Evolutionary conservation across 1,139 yeast genomes (phyloP).

Genomic region (Diutina pseudorugosa): DNA sequence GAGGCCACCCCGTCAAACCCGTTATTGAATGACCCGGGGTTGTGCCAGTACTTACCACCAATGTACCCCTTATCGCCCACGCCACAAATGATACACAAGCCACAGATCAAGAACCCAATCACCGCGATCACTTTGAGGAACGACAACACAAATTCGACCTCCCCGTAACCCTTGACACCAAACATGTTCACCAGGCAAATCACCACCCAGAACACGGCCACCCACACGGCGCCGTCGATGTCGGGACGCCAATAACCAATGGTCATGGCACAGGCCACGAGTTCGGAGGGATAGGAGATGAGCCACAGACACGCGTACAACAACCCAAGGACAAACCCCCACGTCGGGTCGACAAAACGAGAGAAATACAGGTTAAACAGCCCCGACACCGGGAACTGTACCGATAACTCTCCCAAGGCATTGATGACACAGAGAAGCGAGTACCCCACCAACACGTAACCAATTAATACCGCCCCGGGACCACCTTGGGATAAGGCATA

Average conservation of each 20-base stretch:
- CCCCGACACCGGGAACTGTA: slow-evolving; percentile 51
- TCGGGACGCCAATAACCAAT: slow-evolving; percentile 46
- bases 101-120: slow-evolving; percentile 56
- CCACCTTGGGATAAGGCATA: slow-evolving; percentile 21
- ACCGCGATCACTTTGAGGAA: slow-evolving; percentile 50
- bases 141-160: slow-evolving; percentile 53
- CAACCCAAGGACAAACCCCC: slow-evolving; percentile 41
- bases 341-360: slow-evolving; percentile 49
- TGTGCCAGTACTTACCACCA: slow-evolving; percentile 21
- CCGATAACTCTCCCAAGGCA: slow-evolving; percentile 50
- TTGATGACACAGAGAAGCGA: slow-evolving; percentile 41
- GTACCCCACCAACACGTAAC: slow-evolving; percentile 23
- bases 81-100: slow-evolving; percentile 57
- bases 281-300: slow-evolving; percentile 30
- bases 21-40: slow-evolving; percentile 38
- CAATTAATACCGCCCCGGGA: slow-evolving; percentile 28
- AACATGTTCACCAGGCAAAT: slow-evolving; percentile 41
- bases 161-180: slow-evolving; percentile 56
- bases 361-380: slow-evolving; percentile 45
- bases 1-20: slow-evolving; percentile 72
- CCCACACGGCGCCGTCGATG: slow-evolving; percentile 56
- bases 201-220: slow-evolving; percentile 46
- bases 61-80: slow-evolving; percentile 43
- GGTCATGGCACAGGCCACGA: slow-evolving; percentile 33
- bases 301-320: slow-evolving; percentile 32